Conservation (phyloP, 768 basidiomycete genomes). For the Clathrus columnatus region DNA sequence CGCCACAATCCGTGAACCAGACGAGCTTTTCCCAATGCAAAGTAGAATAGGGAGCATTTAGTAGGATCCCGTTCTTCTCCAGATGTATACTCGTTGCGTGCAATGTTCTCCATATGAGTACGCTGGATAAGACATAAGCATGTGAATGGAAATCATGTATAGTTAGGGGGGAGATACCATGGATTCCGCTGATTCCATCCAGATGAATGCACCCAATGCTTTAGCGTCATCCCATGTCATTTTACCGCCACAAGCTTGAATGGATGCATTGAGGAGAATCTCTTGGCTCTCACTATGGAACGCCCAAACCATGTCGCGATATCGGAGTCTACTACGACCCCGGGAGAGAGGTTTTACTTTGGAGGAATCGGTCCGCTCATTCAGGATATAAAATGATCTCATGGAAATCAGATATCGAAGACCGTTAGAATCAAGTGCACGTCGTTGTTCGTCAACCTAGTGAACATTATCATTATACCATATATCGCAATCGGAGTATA, state of each 20-base stretch:
- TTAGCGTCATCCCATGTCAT: conserved; percentile 88
- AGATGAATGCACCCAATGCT: conserved; percentile 78
- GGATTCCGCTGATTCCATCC: conserved; percentile 72
- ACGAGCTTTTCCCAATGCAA: conserved; percentile 86
- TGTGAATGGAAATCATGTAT: conserved; percentile 18
- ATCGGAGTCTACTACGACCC: conserved; percentile 70
- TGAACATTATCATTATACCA: conserved; percentile 3
- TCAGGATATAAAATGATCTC: conserved; percentile 83
- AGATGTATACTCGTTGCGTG: conserved; percentile 87
- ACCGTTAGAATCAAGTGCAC: conserved; percentile 88
- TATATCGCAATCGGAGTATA: conserved; percentile 4
- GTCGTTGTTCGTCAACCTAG: conserved; percentile 82
- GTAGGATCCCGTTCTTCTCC: conserved; percentile 85
- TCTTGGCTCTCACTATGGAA: conserved; percentile 94
- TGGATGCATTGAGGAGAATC: conserved; percentile 62
- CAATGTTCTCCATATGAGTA: conserved; percentile 77
- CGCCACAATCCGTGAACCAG: conserved; percentile 94
- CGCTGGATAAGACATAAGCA: conserved; percentile 36
- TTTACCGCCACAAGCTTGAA: conserved; percentile 67
- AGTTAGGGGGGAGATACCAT: no score
- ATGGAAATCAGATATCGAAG: conserved; percentile 89
- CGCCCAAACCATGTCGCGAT: conserved; percentile 95
- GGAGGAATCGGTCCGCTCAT: conserved; percentile 38
- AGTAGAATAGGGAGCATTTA: conserved; percentile 84
- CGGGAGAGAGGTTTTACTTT: conserved; percentile 20